A percentile compares a stretch with the other conserved stretches of the same genome.
phyloP scores from a whole-genome alignment of 192 early-diverging fungal genomes.

The Coemansia nantahalensis region DNA sequence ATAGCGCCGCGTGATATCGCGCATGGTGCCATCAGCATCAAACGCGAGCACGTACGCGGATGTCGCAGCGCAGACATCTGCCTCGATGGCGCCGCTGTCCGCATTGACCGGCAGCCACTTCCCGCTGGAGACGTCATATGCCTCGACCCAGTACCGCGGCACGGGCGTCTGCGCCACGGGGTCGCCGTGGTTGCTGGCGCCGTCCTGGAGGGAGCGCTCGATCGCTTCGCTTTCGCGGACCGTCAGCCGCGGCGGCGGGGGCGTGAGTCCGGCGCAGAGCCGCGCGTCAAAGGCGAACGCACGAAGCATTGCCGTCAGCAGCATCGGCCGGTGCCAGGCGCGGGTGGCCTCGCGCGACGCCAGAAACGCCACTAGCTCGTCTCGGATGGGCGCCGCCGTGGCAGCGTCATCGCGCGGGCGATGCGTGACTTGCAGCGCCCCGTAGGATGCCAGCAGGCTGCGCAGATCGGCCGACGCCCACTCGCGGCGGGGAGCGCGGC shows the following conservation, averaged over 20 bases:
- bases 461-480: constrained; percentile 44
- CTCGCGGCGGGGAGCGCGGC: constrained; percentile 27
- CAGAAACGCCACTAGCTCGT: constrained; percentile 17
- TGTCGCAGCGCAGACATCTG: too few species aligned
- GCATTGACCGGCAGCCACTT: constrained; percentile 58
- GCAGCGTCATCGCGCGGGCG: neutral
- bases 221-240: constrained; percentile 23
- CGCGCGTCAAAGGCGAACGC: constrained; percentile 32
- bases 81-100: constrained; percentile 21
- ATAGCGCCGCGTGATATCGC: constrained; percentile 46
- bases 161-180: neutral
- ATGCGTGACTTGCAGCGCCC: neutral
- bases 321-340: constrained; percentile 45
- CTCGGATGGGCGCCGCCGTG: neutral
- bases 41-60: constrained; percentile 24
- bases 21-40: constrained; percentile 10
- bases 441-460: constrained; percentile 19
- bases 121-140: constrained; percentile 49
- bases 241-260: constrained; percentile 34
- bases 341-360: constrained; percentile 9
- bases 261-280: constrained; percentile 31
- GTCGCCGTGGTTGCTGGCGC: too few species aligned
- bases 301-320: constrained; percentile 34
- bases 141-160: constrained; percentile 68
- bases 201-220: constrained; percentile 1